Percentiles rank a stretch among this genome's conserved stretches.
Conservation (phyloP, 371 early-diverging fungal genomes). For the Circinella minor region DNA sequence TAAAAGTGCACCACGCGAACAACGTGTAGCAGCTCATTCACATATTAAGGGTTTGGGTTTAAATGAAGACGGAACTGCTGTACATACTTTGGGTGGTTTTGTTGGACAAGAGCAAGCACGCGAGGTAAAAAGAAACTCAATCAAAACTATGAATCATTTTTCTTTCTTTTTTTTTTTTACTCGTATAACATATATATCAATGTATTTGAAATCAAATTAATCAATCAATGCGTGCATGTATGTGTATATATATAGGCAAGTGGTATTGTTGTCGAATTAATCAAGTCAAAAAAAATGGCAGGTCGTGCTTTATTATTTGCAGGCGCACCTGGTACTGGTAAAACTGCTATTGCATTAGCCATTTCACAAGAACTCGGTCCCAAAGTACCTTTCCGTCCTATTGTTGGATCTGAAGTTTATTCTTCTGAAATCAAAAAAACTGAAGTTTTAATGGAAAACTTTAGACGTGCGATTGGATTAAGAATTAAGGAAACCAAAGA, state of each 20-base stretch:
- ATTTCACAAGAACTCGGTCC: conserved; percentile 96
- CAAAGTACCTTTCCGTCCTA: conserved; percentile 98
- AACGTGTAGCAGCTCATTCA: conserved; percentile 95
- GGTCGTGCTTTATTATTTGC: conserved; percentile 96
- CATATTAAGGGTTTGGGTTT: conserved; percentile 93
- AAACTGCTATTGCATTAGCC: conserved; percentile 92
- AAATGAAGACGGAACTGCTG: conserved; percentile 86
- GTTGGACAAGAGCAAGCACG: conserved; percentile 97
- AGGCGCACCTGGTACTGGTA: conserved; percentile 98
- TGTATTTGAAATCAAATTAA: too few relatives aligned
- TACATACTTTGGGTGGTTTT: conserved; percentile 88
- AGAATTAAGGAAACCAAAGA: conserved; percentile 98
- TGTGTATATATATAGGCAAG: conserved; percentile 73
- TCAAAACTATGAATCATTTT: neutral
- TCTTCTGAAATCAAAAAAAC: conserved; percentile 98
- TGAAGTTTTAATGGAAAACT: conserved; percentile 98
- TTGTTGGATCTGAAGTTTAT: conserved; percentile 98
- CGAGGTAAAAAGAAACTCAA: conserved; percentile 65
- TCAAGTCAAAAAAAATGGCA: conserved; percentile 95
- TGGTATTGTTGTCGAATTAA: conserved; percentile 93
- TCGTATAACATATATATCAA: too few relatives aligned
- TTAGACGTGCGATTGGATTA: conserved; percentile 96
- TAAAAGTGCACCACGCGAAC: conserved; percentile 80
- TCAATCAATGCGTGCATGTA: neutral
- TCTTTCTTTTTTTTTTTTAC: too few relatives aligned